Base-by-base conservation (phyloP, 441 rosid species). In the Arabidopsis lyrata region DNA sequence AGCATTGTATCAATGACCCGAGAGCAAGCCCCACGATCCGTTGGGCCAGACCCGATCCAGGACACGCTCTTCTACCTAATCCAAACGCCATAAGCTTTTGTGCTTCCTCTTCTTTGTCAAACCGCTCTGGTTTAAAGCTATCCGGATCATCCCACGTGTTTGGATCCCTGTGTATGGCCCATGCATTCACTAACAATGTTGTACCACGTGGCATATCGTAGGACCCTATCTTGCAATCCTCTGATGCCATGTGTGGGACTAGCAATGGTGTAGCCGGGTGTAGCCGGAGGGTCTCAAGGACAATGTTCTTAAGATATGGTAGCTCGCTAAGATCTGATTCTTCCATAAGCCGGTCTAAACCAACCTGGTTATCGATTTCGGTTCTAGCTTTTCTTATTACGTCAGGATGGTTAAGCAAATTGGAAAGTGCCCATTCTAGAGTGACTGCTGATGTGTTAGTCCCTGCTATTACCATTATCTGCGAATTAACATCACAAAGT, bases 341-440 rank as follows among this genome's bases (percentile, higher is more conserved):
- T 68, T 81, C 72, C 0, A 90, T 39, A 10, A 88, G 58, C 10
- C 76, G 61, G 58, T 80, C 72, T 41, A 61, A 61, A 1, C 94
- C 92, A 15, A 87, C 74, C 13, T 44, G 47, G 11, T 22, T 34
- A 18, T 87, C 85, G 8, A 90, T 34, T 41, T 90, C 97, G 0
- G 35, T 49, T 77, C 36, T 78, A 0, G 87, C 91, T 67, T 86
- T 88, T 15, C 49, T 0, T 41, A 86, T 31, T 0, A 68, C 45
- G 0, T 71, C 38, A 0, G 88, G 88, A 55, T 88, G 77, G 80
- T 88, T 88, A n/a, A 85, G 80, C 7, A 88, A 76, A 72, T 80
- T 83, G 6, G 85, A 53, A 74, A 88, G 77, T 36, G 86, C 93
- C 89, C 90, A 86, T 61, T 84, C 87, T 66, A 88, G 3, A 15